These are phyloP conservation scores for Coniochaeta sp. DNA, from an alignment of 2,329 filamentous ascomycete species.

Conservation along the genomic window DNA sequence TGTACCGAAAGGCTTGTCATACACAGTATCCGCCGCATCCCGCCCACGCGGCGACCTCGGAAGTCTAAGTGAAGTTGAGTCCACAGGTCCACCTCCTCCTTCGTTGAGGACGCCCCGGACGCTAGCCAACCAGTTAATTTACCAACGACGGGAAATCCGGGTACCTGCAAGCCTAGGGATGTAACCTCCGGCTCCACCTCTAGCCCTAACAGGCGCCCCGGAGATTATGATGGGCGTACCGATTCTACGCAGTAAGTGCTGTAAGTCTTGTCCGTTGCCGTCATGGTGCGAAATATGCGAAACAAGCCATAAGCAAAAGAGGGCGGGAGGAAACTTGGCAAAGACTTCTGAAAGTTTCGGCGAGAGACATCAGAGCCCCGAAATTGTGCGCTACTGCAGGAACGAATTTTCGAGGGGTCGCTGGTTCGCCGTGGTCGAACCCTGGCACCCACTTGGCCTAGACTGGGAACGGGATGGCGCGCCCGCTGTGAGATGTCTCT, in stretches of 20 bases:
- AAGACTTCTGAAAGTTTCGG: too few species aligned
- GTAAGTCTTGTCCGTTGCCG: not conserved
- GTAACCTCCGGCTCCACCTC: not conserved
- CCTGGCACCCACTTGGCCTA: not conserved
- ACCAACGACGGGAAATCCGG: not conserved
- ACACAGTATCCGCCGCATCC: not conserved
- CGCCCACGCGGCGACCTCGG: not conserved
- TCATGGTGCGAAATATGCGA: not conserved
- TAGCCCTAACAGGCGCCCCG: not conserved
- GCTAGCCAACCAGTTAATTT: not conserved
- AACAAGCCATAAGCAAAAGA: not conserved
- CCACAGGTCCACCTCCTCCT: too few species aligned
- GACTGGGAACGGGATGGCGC: not conserved
- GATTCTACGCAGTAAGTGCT: not conserved
- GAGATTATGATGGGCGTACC: not conserved
- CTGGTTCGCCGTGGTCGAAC: too few species aligned
- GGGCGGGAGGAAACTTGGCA: too few species aligned
- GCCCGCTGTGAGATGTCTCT: not conserved
- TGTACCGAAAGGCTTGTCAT: too few species aligned
- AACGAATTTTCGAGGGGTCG: not conserved
- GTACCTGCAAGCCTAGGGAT: not conserved
- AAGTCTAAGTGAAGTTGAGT: too few species aligned
- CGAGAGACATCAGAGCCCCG: not conserved
- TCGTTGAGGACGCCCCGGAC: too few species aligned
- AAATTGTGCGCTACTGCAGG: not conserved